These are phyloP conservation scores for Chrysophaeum taylorii DNA, from an alignment of 352 stramenopile species.

Conservation along the genomic window DNA sequence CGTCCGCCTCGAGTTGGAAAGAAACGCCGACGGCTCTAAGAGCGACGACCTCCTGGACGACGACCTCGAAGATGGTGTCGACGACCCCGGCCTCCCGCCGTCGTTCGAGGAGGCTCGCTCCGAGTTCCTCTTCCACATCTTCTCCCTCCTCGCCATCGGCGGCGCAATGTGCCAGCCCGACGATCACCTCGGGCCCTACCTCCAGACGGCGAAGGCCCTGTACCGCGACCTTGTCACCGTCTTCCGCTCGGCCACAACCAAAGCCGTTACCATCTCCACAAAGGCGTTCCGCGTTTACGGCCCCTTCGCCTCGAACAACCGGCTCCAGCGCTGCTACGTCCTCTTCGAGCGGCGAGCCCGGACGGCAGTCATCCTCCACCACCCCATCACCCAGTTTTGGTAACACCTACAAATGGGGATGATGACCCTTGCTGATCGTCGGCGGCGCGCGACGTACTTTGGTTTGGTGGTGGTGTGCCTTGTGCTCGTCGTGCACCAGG, in stretches of 20 bases:
- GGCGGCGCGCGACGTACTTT: too few relatives aligned
- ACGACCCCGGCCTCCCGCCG: not conserved
- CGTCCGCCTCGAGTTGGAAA: not conserved
- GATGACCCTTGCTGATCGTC: too few relatives aligned
- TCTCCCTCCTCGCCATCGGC: not conserved
- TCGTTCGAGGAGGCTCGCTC: not conserved
- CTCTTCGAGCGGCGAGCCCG: not conserved
- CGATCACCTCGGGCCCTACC: not conserved
- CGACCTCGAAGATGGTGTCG: not conserved
- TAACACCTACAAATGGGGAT: too few relatives aligned
- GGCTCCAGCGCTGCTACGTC: not conserved
- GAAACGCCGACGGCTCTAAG: not conserved
- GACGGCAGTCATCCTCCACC: too few relatives aligned
- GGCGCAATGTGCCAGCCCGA: not conserved
- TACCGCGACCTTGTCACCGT: not conserved
- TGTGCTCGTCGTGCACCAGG: too few relatives aligned
- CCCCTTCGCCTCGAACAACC: not conserved
- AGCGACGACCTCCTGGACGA: not conserved
- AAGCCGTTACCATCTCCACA: not conserved
- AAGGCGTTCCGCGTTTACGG: not conserved
- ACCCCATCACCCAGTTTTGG: too few relatives aligned
- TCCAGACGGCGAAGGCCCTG: not conserved
- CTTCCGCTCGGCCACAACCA: not conserved
- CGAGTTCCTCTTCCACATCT: constrained; percentile 1
- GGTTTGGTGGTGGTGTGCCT: too few relatives aligned